phyloP scores from a whole-genome alignment of 306 rosid species.

The Rosa chinensis region DNA sequence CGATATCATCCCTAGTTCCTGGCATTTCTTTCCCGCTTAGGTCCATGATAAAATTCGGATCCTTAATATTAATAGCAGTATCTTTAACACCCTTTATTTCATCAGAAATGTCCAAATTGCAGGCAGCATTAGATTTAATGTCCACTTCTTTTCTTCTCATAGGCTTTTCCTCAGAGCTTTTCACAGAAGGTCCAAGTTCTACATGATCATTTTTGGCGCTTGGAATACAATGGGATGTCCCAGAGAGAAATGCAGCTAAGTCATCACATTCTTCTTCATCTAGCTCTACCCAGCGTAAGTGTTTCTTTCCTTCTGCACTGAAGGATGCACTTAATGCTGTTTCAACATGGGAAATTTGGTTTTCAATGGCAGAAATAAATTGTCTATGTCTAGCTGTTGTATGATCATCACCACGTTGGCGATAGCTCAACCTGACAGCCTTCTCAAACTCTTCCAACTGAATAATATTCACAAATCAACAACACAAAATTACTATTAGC shows the following conservation, averaged over 20 bases:
- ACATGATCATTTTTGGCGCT: constrained; percentile 37
- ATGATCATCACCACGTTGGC: constrained; percentile 54
- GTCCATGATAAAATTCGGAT: constrained; percentile 41
- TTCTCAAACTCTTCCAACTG: constrained; percentile 93
- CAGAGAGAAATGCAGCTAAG: constrained; percentile 88
- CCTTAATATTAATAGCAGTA: constrained; percentile 35
- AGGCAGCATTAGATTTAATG: constrained; percentile 32
- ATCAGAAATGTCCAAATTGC: constrained; percentile 33
- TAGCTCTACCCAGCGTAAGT: constrained; percentile 80
- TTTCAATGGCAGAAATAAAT: constrained; percentile 78
- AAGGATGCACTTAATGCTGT: constrained; percentile 57
- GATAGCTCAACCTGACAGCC: constrained; percentile 81
- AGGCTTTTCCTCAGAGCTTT: constrained; percentile 40
- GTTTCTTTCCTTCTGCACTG: constrained; percentile 67
- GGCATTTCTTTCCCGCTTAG: constrained; percentile 45
- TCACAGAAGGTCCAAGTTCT: constrained; percentile 35
- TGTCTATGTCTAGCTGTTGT: constrained; percentile 71
- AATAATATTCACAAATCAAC: constrained; percentile 25
- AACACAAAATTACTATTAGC: constrained; percentile 25
- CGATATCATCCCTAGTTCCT: constrained; percentile 50
- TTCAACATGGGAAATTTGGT: constrained; percentile 79
- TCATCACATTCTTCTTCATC: constrained; percentile 85
- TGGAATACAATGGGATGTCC: constrained; percentile 45
- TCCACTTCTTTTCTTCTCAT: constrained; percentile 37
- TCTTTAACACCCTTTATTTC: constrained; percentile 45